A percentile compares a stretch with the other conserved stretches of the same genome.
These are phyloP conservation scores for Akanthomyces lecanii DNA, from an alignment of 2,329 filamentous ascomycete genomes.

Conservation along the genomic window DNA sequence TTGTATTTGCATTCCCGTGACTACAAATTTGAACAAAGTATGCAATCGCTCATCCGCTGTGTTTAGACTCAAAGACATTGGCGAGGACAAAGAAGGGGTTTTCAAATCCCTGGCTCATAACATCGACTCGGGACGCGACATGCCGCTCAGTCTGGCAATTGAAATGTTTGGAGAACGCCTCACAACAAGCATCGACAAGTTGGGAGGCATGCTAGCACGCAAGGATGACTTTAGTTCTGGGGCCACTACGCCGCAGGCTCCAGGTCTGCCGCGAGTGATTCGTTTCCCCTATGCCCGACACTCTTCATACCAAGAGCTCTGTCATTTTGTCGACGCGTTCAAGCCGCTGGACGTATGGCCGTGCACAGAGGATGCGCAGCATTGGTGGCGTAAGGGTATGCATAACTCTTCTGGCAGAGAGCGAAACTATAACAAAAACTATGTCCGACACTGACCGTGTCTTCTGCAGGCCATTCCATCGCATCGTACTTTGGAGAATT, in stretches of 20 bases:
- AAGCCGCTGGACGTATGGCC: conserved; percentile 74
- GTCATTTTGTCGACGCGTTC: conserved; percentile 63
- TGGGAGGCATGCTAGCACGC: conserved; percentile 19
- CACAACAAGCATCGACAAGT: conserved; percentile 25
- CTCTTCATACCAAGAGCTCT: conserved; percentile 78
- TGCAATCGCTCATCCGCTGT: background rate
- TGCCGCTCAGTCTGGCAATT: conserved; percentile 31
- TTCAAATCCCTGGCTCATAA: conserved; percentile 21
- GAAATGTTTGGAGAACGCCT: conserved; percentile 27
- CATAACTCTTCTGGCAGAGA: background rate
- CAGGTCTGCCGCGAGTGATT: conserved; percentile 39
- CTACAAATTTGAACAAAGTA: background rate
- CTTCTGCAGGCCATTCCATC: conserved; percentile 53
- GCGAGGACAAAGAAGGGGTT: conserved; percentile 21
- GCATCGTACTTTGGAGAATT: conserved; percentile 64
- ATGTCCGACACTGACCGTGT: background rate
- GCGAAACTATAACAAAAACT: background rate
- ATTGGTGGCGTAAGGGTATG: conserved; percentile 56
- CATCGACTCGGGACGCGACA: conserved; percentile 27
- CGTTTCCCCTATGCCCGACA: conserved; percentile 84
- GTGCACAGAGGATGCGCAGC: conserved; percentile 64
- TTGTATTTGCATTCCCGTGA: too few relatives aligned
- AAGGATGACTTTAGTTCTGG: background rate
- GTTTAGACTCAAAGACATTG: background rate
- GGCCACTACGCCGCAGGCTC: background rate